Evolutionary conservation across 768 basidiomycete genomes (phyloP).

Genomic region (Tephrocybe rancida): DNA sequence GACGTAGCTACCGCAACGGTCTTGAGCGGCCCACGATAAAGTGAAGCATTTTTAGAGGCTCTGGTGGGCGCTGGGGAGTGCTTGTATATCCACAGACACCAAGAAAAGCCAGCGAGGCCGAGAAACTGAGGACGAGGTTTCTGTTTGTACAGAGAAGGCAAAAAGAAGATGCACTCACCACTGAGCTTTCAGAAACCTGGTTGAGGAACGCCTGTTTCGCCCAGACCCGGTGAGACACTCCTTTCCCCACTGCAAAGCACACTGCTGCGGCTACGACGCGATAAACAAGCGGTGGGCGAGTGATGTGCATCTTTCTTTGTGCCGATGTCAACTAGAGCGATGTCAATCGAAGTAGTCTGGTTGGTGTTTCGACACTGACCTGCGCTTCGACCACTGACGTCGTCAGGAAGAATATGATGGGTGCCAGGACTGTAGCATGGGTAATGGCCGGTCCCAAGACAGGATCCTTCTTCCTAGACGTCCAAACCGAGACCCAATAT

Average conservation of each 20-base stretch:
- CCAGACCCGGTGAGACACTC: conserved; percentile 34
- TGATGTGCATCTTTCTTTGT: conserved; percentile 3
- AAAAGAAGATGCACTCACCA: conserved; percentile 30
- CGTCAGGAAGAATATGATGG: conserved; percentile 54
- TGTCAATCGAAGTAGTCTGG: neutral
- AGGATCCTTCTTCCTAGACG: conserved; percentile 54
- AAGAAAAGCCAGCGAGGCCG: conserved; percentile 31
- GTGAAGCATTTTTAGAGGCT: conserved; percentile 17
- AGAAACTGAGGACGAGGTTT: conserved; percentile 27
- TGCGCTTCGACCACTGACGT: conserved; percentile 41
- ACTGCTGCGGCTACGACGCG: conserved; percentile 26
- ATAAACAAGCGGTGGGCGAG: conserved; percentile 16
- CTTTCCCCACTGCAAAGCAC: conserved; percentile 26
- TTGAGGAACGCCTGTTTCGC: conserved; percentile 24
- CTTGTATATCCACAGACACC: conserved; percentile 29
- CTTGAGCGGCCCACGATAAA: conserved; percentile 26
- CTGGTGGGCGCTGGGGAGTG: conserved; percentile 15
- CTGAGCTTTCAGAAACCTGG: conserved; percentile 38
- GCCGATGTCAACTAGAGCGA: conserved; percentile 7
- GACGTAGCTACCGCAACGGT: conserved; percentile 29
- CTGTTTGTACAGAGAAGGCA: neutral
- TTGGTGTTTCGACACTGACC: conserved; percentile 21
- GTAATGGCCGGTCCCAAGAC: conserved; percentile 60
- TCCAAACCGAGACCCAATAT: conserved; percentile 66
- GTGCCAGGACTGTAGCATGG: conserved; percentile 58